phyloP scores from a whole-genome alignment of 2,329 filamentous ascomycete genomes.

The Aspergillus neoniger region DNA sequence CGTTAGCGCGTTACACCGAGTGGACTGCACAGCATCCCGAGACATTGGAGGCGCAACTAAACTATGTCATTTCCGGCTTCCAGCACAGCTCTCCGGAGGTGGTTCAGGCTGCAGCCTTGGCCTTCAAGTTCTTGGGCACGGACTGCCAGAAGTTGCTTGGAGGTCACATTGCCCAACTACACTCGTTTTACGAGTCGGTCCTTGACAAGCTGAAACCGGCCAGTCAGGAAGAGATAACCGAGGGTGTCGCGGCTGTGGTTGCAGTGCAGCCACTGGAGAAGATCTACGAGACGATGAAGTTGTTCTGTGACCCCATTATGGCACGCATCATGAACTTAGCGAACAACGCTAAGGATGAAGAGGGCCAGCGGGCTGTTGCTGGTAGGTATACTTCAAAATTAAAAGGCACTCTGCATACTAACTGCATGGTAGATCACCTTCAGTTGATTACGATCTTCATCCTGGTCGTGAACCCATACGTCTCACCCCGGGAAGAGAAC shows the following conservation, averaged over 20 bases:
- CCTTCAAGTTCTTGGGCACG: constrained; percentile 95
- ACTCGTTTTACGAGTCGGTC: constrained; percentile 88
- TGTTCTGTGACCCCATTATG: constrained; percentile 91
- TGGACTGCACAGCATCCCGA: constrained; percentile 96
- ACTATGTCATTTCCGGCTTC: constrained; percentile 94
- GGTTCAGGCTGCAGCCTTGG: constrained; percentile 83
- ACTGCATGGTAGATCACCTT: constrained; percentile 67
- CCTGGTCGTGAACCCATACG: constrained; percentile 73
- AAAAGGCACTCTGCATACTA: constrained; percentile 10
- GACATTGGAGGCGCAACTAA: constrained; percentile 87
- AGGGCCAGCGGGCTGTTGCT: constrained; percentile 81
- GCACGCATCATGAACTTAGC: constrained; percentile 82
- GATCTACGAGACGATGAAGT: constrained; percentile 80
- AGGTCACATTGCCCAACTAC: constrained; percentile 79
- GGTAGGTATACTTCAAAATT: constrained; percentile 49
- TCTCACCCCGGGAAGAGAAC: constrained; percentile 72
- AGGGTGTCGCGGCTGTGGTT: constrained; percentile 90
- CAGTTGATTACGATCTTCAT: constrained; percentile 91
- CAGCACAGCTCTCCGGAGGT: constrained; percentile 87
- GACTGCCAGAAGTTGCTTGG: constrained; percentile 88
- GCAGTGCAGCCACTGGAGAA: constrained; percentile 79
- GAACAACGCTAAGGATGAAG: constrained; percentile 78
- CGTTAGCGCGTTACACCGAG: constrained; percentile 92
- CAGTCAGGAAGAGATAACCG: constrained; percentile 94
- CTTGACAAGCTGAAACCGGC: constrained; percentile 79